Conservation (phyloP, 2,329 filamentous ascomycete genomes). For the Aspergillus ruber region DNA sequence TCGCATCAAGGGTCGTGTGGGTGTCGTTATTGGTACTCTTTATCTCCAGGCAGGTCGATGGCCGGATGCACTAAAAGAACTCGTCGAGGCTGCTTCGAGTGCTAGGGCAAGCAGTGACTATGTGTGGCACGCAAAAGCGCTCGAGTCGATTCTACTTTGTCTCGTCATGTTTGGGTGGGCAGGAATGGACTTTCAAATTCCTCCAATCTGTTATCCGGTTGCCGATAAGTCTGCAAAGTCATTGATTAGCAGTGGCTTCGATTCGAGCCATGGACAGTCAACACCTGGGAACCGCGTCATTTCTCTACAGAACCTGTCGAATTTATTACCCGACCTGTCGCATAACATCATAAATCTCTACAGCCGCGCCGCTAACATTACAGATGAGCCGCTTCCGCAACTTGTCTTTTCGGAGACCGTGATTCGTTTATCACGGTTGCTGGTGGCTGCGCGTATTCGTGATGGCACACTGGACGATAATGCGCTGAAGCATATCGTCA, state of each 20-base stretch:
- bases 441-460: conserved; percentile 46
- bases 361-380: conserved; percentile 46
- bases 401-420: conserved; percentile 52
- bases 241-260: conserved; percentile 32
- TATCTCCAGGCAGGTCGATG: conserved; percentile 87
- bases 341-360: conserved; percentile 54
- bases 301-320: conserved; percentile 45
- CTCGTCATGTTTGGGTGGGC: conserved; percentile 80
- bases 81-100: conserved; percentile 70
- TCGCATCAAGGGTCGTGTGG: conserved; percentile 72
- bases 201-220: conserved; percentile 47
- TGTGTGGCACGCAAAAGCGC: conserved; percentile 92
- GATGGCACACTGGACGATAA: conserved; percentile 47
- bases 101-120: conserved; percentile 80
- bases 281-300: conserved; percentile 42
- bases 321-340: conserved; percentile 50
- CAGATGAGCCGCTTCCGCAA: conserved; percentile 47
- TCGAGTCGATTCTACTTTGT: conserved; percentile 79
- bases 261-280: conserved; percentile 35
- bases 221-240: conserved; percentile 45
- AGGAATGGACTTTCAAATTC: conserved; percentile 67
- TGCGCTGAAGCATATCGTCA: conserved; percentile 55
- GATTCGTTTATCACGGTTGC: conserved; percentile 49
- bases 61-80: conserved; percentile 77
- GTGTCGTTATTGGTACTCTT: conserved; percentile 74